phyloP scores from a whole-genome alignment of 371 early-diverging fungal species.

The Capillidium rhysosporum region DNA sequence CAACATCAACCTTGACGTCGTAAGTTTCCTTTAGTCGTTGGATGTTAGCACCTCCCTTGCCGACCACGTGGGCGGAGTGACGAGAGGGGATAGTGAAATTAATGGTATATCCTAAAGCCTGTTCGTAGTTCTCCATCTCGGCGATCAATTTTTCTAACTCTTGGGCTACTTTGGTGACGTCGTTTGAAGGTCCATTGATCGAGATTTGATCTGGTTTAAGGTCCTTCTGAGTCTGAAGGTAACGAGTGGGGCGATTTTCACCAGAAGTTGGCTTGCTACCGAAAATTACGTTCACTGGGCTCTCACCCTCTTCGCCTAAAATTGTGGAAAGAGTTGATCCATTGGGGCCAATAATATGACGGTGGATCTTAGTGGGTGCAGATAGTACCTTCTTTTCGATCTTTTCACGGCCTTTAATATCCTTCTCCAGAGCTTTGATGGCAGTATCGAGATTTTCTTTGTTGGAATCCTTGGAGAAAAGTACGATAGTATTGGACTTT shows the following conservation, averaged over 20 bases:
- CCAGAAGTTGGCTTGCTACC: conserved; percentile 26
- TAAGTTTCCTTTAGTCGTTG: conserved; percentile 53
- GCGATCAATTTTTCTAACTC: conserved; percentile 39
- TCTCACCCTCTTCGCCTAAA: conserved; percentile 13
- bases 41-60: conserved; percentile 67
- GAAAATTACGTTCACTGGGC: conserved; percentile 35
- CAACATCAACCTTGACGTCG: conserved; percentile 61
- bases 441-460: not conserved
- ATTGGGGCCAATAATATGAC: conserved; percentile 67
- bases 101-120: conserved; percentile 39
- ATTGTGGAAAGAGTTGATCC: conserved; percentile 61
- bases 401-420: not conserved
- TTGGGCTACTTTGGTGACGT: conserved; percentile 42
- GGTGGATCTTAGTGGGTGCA: conserved; percentile 77
- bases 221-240: not conserved
- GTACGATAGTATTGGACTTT: conserved; percentile 30
- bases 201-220: conserved; percentile 24
- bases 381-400: conserved; percentile 22
- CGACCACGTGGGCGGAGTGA: conserved; percentile 65
- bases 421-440: not conserved
- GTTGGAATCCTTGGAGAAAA: conserved; percentile 17
- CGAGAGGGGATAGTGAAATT: conserved; percentile 44
- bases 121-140: conserved; percentile 45
- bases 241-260: not conserved
- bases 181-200: conserved; percentile 57